Conservation (phyloP, 371 early-diverging fungal species). For the Mycotypha africana region DNA sequence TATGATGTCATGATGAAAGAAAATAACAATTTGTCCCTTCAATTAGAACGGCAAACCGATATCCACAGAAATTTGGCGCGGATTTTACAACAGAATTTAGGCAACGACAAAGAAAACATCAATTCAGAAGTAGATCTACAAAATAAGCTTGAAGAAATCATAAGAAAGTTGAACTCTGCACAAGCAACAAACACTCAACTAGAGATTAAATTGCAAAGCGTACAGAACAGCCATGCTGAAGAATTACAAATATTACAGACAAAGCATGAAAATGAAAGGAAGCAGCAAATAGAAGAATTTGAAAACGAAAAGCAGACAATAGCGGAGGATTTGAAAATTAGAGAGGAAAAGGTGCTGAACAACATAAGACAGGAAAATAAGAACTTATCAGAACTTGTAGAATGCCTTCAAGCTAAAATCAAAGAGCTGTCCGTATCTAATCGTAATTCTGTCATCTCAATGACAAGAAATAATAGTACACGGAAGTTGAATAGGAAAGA, state of each 20-base stretch:
- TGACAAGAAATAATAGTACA: neutral
- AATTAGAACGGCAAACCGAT: no score
- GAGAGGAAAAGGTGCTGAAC: conserved; percentile 1
- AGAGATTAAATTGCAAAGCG: neutral
- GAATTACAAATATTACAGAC: neutral
- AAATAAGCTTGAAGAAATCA: no score
- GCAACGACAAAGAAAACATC: no score
- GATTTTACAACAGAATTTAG: no score
- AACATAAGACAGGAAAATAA: conserved; percentile 5
- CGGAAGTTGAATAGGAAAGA: neutral
- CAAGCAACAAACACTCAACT: neutral
- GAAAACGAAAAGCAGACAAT: neutral
- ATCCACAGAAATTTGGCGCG: no score
- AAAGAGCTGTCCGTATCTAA: conserved; percentile 1
- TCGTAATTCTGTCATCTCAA: neutral
- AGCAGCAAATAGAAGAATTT: neutral
- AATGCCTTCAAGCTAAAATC: conserved; percentile 4
- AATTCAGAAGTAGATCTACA: no score
- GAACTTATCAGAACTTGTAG: conserved; percentile 3
- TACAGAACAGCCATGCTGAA: neutral
- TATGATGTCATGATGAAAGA: no score
- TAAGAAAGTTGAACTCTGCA: no score
- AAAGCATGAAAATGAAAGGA: neutral
- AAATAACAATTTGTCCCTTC: no score
- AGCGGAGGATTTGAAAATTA: no score